These are phyloP conservation scores for Penicillium psychrofluorescens DNA, from an alignment of 495 filamentous ascomycete genomes.

Conservation along the genomic window DNA sequence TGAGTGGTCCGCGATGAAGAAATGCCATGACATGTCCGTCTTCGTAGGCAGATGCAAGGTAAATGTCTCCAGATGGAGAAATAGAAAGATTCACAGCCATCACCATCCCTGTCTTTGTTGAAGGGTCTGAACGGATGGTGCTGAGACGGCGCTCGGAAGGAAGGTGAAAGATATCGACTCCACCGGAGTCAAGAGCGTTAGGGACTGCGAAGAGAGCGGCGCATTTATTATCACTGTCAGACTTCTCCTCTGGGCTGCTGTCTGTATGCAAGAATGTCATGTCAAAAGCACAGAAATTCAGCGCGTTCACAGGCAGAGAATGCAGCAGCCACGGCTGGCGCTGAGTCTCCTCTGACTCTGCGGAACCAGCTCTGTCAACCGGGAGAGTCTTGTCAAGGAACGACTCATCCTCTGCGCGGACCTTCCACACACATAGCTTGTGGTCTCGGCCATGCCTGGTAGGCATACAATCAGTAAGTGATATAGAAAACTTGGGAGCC, in stretches of 20 bases:
- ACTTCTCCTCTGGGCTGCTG: not conserved
- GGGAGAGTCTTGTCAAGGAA: constrained; percentile 64
- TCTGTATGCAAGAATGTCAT: constrained; percentile 25
- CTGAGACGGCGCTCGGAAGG: constrained; percentile 62
- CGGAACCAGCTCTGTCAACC: constrained; percentile 41
- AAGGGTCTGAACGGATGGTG: constrained; percentile 51
- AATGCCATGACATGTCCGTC: constrained; percentile 66
- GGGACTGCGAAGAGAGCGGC: constrained; percentile 66
- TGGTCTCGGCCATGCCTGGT: constrained; percentile 84
- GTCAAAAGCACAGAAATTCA: constrained; percentile 93
- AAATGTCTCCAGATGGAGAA: constrained; percentile 22
- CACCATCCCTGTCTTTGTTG: constrained; percentile 73
- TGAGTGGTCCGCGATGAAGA: constrained; percentile 21
- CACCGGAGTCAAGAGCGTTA: constrained; percentile 67
- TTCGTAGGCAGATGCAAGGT: constrained; percentile 75
- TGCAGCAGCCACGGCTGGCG: constrained; percentile 79
- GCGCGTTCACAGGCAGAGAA: constrained; percentile 76
- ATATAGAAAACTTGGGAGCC: not conserved
- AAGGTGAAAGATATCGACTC: constrained; percentile 80
- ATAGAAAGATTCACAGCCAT: constrained; percentile 69
- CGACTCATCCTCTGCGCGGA: constrained; percentile 47
- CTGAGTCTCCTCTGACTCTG: constrained; percentile 5
- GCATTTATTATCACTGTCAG: not conserved
- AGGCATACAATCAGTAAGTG: too few species aligned
- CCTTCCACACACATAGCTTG: constrained; percentile 77